Evolutionary conservation across 1,284 basidiomycete species (phyloP).

Genomic region (Ganoderma boninense): DNA sequence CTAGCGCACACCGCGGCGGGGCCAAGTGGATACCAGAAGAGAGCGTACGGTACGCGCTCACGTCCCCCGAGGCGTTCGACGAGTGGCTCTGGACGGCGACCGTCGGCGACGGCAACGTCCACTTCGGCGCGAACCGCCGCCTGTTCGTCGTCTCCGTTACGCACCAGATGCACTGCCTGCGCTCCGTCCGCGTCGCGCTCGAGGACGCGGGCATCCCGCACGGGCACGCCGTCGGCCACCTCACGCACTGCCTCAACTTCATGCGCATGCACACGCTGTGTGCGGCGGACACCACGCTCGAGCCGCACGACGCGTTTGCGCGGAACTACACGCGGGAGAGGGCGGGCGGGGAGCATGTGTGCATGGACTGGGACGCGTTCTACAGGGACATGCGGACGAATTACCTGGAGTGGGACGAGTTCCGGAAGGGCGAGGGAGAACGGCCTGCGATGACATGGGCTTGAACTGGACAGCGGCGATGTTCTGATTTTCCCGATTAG

Average conservation of each 20-base stretch:
- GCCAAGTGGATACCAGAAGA: slow-evolving; percentile 32
- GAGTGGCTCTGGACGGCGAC: slow-evolving; percentile 38
- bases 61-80: slow-evolving; percentile 18
- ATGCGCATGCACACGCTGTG: slow-evolving; percentile 46
- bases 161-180: slow-evolving; percentile 40
- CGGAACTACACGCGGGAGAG: slow-evolving; percentile 22
- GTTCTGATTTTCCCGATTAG: background rate
- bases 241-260: slow-evolving; percentile 37
- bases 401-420: slow-evolving; percentile 24
- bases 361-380: slow-evolving; percentile 32
- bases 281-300: slow-evolving; percentile 44
- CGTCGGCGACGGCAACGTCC: slow-evolving; percentile 34
- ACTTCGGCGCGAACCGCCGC: slow-evolving; percentile 31
- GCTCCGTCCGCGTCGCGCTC: slow-evolving; percentile 32
- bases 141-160: slow-evolving; percentile 34
- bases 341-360: slow-evolving; percentile 28
- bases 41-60: slow-evolving; percentile 29
- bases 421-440: slow-evolving; percentile 10
- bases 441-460: background rate
- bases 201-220: slow-evolving; percentile 18
- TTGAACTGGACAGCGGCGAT: background rate
- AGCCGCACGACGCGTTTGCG: slow-evolving; percentile 36
- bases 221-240: slow-evolving; percentile 25
- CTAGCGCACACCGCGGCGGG: slow-evolving; percentile 19
- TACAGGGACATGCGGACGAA: slow-evolving; percentile 31